phyloP scores from a whole-genome alignment of 164 flowering plant species.

The Vitis rotundifolia region DNA sequence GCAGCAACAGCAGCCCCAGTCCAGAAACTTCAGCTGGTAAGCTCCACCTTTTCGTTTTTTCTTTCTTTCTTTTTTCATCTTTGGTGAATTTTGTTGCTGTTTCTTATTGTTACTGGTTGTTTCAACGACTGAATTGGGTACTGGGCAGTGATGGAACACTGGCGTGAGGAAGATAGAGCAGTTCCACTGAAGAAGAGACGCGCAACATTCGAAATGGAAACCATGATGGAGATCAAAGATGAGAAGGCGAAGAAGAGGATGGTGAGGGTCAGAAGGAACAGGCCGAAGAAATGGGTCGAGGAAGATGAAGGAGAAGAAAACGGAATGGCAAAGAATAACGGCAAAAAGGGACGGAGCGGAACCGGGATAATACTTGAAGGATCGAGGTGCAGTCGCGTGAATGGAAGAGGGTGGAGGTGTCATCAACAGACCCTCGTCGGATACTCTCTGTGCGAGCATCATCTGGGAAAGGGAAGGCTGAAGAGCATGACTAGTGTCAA shows the following conservation, averaged over 20 bases:
- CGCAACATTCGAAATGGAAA: background rate
- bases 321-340: background rate
- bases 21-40: background rate
- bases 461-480: conserved; percentile 76
- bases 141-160: conserved; percentile 2
- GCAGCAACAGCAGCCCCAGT: background rate
- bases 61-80: background rate
- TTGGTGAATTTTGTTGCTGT: background rate
- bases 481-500: conserved; percentile 56
- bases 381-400: conserved; percentile 85
- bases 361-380: conserved; percentile 35
- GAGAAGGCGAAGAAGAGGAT: background rate
- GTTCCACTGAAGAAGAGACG: conserved; percentile 12
- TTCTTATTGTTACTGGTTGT: background rate
- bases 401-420: conserved; percentile 92
- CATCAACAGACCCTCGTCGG: conserved; percentile 83
- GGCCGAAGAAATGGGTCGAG: background rate
- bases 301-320: background rate
- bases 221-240: background rate
- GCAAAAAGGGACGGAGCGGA: background rate
- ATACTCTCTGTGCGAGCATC: conserved; percentile 88
- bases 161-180: conserved; percentile 11
- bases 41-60: background rate
- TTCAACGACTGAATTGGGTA: background rate
- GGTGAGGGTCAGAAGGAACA: background rate